phyloP scores from a whole-genome alignment of 2,329 filamentous ascomycete genomes.

The Aschersonia sp. region DNA sequence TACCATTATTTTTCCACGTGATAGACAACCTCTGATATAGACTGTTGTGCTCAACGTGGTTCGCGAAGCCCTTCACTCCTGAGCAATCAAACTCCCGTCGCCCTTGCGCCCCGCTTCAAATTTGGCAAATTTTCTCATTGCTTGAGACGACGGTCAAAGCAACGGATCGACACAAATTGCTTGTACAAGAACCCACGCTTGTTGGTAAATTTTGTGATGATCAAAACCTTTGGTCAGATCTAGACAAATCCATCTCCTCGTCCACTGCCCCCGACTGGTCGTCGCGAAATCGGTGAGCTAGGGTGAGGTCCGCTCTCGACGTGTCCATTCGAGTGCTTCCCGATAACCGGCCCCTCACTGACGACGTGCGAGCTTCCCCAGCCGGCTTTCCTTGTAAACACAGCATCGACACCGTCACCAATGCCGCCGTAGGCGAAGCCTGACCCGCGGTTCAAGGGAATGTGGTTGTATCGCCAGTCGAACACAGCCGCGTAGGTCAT shows the following conservation, averaged over 20 bases:
- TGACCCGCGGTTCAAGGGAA: conserved; percentile 42
- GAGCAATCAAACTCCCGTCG: too few relatives aligned
- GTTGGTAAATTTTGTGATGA: too few relatives aligned
- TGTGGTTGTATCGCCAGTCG: conserved; percentile 52
- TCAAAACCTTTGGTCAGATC: background rate
- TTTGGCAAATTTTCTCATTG: too few relatives aligned
- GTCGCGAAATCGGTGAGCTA: background rate
- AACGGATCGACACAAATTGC: too few relatives aligned
- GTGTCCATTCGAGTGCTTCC: background rate
- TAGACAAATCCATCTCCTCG: conserved; percentile 2
- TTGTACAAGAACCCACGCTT: too few relatives aligned
- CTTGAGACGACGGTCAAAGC: too few relatives aligned
- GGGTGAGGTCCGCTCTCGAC: background rate
- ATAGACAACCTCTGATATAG: too few relatives aligned
- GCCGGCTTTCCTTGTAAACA: conserved; percentile 3
- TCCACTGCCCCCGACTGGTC: background rate
- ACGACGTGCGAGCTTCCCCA: conserved; percentile 1
- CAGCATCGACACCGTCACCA: conserved; percentile 2
- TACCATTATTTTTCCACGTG: too few relatives aligned
- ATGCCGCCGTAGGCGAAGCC: conserved; percentile 3
- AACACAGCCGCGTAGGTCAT: conserved; percentile 55
- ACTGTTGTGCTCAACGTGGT: too few relatives aligned
- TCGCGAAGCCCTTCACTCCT: too few relatives aligned
- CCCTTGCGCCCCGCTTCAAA: too few relatives aligned
- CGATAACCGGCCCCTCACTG: background rate